These are phyloP conservation scores for Aspergillus sp. DNA, from an alignment of 2,329 filamentous ascomycete species.

Conservation along the genomic window DNA sequence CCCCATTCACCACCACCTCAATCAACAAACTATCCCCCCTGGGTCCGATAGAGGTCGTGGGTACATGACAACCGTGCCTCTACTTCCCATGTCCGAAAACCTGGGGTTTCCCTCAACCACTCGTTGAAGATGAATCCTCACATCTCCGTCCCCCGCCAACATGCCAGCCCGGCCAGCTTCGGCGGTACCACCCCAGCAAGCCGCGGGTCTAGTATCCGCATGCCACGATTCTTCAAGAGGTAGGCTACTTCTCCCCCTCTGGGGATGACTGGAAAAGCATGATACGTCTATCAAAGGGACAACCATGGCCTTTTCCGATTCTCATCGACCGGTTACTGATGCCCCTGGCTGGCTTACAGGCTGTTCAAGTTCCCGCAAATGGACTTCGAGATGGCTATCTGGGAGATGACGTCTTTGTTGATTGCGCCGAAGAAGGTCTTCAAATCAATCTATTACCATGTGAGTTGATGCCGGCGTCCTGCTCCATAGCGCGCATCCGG, in stretches of 20 bases:
- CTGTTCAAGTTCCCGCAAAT: conserved; percentile 73
- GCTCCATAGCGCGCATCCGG: not conserved
- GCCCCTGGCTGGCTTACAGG: conserved; percentile 33
- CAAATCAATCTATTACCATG: conserved; percentile 70
- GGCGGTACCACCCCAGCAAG: conserved; percentile 53
- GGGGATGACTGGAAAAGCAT: not conserved
- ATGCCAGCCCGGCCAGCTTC: conserved; percentile 56
- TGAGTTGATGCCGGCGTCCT: conserved; percentile 38
- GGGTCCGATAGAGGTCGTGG: conserved; percentile 84
- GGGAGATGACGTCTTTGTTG: conserved; percentile 70
- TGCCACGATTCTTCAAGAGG: conserved; percentile 69
- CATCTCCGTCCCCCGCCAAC: conserved; percentile 61
- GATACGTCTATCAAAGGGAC: not conserved
- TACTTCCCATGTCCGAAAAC: conserved; percentile 4
- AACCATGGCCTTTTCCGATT: not conserved
- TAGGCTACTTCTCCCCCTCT: conserved; percentile 22
- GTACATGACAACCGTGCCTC: conserved; percentile 11
- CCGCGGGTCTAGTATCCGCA: conserved; percentile 56
- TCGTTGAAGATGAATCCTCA: conserved; percentile 57
- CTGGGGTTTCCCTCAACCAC: conserved; percentile 10
- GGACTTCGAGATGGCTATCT: conserved; percentile 74
- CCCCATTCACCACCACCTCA: no score
- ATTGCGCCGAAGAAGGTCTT: conserved; percentile 72
- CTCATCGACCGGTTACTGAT: not conserved
- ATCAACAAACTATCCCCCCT: no score